Evolutionary conservation across 768 basidiomycete genomes (phyloP), one percentile per base, ranked within the genome.

Genomic region (Lentinula detonsa): DNA sequence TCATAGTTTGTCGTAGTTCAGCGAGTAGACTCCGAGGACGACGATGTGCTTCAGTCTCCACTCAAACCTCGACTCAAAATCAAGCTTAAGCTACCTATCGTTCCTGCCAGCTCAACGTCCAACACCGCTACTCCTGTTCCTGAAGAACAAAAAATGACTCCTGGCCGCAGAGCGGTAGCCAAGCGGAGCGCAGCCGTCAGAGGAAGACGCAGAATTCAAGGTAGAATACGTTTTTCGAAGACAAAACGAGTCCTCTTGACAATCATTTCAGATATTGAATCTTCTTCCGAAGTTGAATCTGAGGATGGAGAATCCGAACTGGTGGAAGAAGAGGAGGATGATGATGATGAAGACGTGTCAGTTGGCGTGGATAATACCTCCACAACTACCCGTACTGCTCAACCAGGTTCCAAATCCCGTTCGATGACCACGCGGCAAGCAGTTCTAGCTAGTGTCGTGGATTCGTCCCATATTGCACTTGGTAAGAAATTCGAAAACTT

Each of bases 371-470:
- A 37, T 21, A 50, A 35, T 13, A 15, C 34, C 35, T 35, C 33
- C 37, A 35, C 35, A 9, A 21, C 45, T 49, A 34, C 34, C 35
- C 34, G n/a, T 28, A 35, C 45, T 16, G 3, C 18, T 35, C 18
- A 39, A 11, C 4, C 10, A 39, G 21, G 54, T 42, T 21, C 64
- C 55, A 57, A 49, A 49, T 45, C 57, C 13, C 72, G 73, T 46
- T 79, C 76, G 5, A 79, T 81, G 76, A 85, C 78, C 33, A 82
- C 81, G 0, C 76, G 89, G 28, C 88, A 91, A 65, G 89, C 89
- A 1, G 88, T 87, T 15, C 74, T 90, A 8, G 85, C 85, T 1
- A 86, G 85, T 59, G 85, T 88, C 34, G 82, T 86, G 33, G 87
- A 85, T 59, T 77, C 87, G 0, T 79, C 84, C 0, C 88, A 90